Evolutionary conservation across 257 asterid genomes (phyloP).

Genomic region (Solanum tarijense): DNA sequence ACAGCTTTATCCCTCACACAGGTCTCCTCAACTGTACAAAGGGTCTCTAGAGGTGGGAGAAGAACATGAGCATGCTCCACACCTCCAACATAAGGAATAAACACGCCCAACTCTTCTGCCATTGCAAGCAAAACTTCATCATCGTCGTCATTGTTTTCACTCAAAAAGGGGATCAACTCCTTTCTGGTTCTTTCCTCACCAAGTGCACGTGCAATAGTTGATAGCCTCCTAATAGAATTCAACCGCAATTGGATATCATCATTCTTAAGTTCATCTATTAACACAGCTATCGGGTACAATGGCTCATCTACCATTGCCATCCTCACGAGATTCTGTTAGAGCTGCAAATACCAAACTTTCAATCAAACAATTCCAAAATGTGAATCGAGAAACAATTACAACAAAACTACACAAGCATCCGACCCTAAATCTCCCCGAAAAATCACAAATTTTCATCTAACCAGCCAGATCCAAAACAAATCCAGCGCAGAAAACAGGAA

Average conservation of each 20-base stretch:
- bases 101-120: constrained; percentile 92
- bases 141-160: constrained; percentile 93
- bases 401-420: background rate
- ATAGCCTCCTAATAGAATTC: constrained; percentile 75
- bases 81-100: constrained; percentile 93
- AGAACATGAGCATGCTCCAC: constrained; percentile 85
- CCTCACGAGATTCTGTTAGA: constrained; percentile 1
- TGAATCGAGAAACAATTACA: background rate
- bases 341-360: constrained; percentile 4
- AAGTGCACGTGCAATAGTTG: constrained; percentile 93
- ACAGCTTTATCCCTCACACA: constrained; percentile 95
- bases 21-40: constrained; percentile 86
- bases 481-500: background rate
- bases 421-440: background rate
- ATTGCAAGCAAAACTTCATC: constrained; percentile 90
- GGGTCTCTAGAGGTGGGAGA: constrained; percentile 86
- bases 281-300: constrained; percentile 86
- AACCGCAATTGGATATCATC: constrained; percentile 80
- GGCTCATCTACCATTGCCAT: constrained; percentile 96
- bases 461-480: background rate
- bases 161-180: constrained; percentile 74
- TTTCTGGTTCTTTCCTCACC: constrained; percentile 93
- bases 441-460: background rate
- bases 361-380: background rate
- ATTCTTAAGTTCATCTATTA: constrained; percentile 86